Evolutionary conservation across 176 grass and related monocot species (phyloP).

Genomic region (Musa acuminata): DNA sequence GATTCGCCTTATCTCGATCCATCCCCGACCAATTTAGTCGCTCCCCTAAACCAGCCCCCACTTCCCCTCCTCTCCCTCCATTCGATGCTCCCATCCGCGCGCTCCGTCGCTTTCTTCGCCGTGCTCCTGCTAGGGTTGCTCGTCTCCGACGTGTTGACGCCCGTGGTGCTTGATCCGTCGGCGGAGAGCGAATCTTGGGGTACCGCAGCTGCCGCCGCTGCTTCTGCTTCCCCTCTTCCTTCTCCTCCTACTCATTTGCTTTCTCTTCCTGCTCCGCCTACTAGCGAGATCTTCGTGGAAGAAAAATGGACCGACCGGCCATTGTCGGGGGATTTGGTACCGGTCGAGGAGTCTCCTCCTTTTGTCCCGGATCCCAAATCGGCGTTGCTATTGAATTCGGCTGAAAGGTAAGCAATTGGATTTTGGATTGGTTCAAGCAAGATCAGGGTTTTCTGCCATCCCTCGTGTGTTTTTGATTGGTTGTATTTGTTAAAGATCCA

Average conservation of each 20-base stretch:
- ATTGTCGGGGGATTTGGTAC: neutral
- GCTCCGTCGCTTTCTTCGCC: neutral
- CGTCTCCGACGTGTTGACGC: neutral
- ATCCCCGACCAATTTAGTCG: neutral
- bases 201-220: too few species aligned
- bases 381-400: neutral
- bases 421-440: neutral
- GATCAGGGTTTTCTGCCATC: neutral
- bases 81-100: neutral
- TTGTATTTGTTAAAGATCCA: neutral
- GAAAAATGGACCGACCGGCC: neutral
- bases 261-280: slow-evolving; percentile 3
- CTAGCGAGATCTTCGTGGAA: neutral
- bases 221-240: neutral
- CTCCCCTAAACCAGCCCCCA: neutral
- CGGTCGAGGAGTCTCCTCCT: neutral
- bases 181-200: too few species aligned
- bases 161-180: neutral
- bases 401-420: neutral
- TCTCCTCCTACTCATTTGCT: neutral
- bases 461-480: neutral
- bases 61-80: neutral
- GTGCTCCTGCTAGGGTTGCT: neutral
- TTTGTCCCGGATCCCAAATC: neutral
- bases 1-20: neutral